A percentile compares a stretch with the other conserved stretches of the same genome.
phyloP scores from a whole-genome alignment of 2,329 filamentous ascomycete species.

The Pyrenochaeta sp. region DNA sequence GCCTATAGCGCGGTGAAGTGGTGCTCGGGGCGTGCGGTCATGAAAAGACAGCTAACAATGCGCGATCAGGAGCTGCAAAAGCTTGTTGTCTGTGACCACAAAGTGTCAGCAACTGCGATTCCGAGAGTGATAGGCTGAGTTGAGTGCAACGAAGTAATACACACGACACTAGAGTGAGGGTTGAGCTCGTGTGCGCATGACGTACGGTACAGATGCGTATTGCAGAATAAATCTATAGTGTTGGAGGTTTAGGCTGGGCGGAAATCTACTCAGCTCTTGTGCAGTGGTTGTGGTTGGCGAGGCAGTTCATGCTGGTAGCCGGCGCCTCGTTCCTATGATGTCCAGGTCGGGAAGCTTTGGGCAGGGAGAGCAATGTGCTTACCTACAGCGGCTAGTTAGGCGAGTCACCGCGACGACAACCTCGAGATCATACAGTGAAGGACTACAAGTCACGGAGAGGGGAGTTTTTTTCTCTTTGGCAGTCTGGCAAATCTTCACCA shows the following conservation, averaged over 20 bases:
- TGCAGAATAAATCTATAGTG: neutral
- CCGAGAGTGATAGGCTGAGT: conserved; percentile 16
- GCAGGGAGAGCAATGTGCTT: conserved; percentile 14
- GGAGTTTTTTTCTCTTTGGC: neutral
- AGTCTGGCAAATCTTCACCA: neutral
- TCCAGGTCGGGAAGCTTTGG: conserved; percentile 33
- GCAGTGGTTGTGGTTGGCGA: conserved; percentile 17
- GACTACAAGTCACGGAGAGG: neutral
- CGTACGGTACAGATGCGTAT: conserved; percentile 19
- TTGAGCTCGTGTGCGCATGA: conserved; percentile 6
- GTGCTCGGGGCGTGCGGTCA: conserved; percentile 25
- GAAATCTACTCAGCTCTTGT: conserved; percentile 11
- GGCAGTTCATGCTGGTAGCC: conserved; percentile 40
- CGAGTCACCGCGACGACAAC: conserved; percentile 16
- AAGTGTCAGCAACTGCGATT: conserved; percentile 23
- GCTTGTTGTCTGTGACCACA: conserved; percentile 13
- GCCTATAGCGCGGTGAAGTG: conserved; percentile 25
- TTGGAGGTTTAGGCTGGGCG: conserved; percentile 10
- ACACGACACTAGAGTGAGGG: conserved; percentile 9
- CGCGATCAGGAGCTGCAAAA: conserved; percentile 12
- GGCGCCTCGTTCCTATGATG: conserved; percentile 32
- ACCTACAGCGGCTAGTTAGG: conserved; percentile 22
- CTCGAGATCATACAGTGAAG: conserved; percentile 3
- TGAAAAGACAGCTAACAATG: conserved; percentile 34
- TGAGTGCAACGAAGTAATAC: conserved; percentile 8